These are phyloP conservation scores for Citrus sp. DNA, from an alignment of 345 rosid species.

Conservation along the genomic window DNA sequence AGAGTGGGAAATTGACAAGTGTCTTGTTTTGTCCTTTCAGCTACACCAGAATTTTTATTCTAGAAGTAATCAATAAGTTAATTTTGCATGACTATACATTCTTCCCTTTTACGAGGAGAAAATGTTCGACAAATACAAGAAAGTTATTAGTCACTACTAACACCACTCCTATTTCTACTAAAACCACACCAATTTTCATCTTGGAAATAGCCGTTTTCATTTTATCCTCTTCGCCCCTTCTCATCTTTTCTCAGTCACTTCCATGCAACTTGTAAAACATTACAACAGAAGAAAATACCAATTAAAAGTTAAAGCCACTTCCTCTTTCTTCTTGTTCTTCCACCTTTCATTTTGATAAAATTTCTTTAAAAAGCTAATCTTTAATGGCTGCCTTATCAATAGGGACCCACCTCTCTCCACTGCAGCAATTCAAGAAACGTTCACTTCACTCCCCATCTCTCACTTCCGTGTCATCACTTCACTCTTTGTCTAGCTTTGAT, in stretches of 20 bases:
- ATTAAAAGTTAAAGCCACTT: background rate
- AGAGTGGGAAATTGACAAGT: background rate
- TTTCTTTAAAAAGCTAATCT: background rate
- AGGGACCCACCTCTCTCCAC: conserved; percentile 39
- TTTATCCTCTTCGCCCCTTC: background rate
- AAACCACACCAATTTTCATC: background rate
- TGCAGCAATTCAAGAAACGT: conserved; percentile 27
- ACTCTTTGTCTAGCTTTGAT: conserved; percentile 28
- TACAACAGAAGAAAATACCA: background rate
- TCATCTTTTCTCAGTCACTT: background rate
- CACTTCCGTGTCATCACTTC: conserved; percentile 16
- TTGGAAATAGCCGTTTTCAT: conserved; percentile 2
- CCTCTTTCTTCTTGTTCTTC: background rate
- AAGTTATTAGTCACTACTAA: too few species aligned
- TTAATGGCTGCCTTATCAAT: conserved; percentile 60
- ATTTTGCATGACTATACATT: too few species aligned
- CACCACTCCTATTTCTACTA: background rate
- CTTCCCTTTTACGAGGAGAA: too few species aligned
- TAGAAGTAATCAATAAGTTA: too few species aligned
- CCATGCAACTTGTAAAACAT: background rate
- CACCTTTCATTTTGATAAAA: background rate
- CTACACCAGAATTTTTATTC: too few species aligned
- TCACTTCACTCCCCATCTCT: conserved; percentile 23
- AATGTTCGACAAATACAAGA: background rate
- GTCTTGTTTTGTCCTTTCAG: too few species aligned